Evolutionary conservation across 805 yeast genomes (phyloP), one percentile per base, ranked within the genome.

Genomic region (Kodamaea nitidulidarum): DNA sequence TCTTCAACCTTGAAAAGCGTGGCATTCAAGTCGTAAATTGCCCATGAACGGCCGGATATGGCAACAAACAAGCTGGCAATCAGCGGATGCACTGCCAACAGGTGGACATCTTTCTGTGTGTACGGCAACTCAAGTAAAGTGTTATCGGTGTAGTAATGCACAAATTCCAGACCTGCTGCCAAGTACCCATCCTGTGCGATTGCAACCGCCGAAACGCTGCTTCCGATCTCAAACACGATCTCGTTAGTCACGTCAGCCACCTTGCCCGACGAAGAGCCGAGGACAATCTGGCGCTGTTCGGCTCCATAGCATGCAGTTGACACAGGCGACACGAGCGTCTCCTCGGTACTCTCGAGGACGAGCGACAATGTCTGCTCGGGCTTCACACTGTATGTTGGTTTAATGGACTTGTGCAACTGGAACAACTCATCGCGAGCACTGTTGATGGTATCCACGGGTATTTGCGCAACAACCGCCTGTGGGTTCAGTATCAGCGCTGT

Each of bases 391-490:
- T 55, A 46, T 3, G 47, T 28, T 18, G 56, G 46, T 42, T 65
- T 67, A 40, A 50, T 50, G 17, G 61, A 51, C 45, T 66, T 67
- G 44, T 69, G 75, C 14, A 62, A 32, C 32, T 49, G 54, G 46
- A 61, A 66, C 15, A 69, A 52, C 17, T 52, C 48, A 15, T 58
- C 63, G 4, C 70, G 54, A 1, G 71, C 67, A 18, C 35, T 38
- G 6, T 44, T 47, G 15, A 54, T 54, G n/a, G 42, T 49, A 2
- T 53, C 58, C 7, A 43, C 57, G 4, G 61, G 60, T 10, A 49
- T 41, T 9, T 36, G 18, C 15, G 25, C 36, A 9, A 21, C 32
- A 21, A 43, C 21, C 15, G 43, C 50, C 9, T 63, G 70, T 18
- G 41, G 31, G 12, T 38, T 25, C 22, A 2, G 49, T 57, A 30